Base-by-base conservation (phyloP, 257 asterid genomes). In the Agastache rugosa region DNA sequence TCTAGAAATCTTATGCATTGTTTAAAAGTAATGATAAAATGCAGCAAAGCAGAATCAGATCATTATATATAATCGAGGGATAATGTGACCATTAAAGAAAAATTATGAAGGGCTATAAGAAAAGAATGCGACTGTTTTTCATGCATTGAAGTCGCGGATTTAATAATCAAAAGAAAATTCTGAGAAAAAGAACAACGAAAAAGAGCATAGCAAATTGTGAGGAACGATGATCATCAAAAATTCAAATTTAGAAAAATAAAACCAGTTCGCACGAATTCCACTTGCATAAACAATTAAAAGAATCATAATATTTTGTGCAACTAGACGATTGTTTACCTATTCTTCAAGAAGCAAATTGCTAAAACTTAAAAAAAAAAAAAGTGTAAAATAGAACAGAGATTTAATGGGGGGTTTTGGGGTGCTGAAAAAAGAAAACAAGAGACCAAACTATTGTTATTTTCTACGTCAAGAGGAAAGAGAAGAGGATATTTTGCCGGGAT, bases 401-500 rank as follows among this genome's bases (percentile, higher is more conserved):
- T 47, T 25, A 31, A 27, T 11, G 47, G 35, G 35, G 45, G 42
- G 23, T 23, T 53, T 25, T n/a, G n/a, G 45, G 29, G 23, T 27
- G 37, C 22, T 27, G 63, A 19, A 20, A 44, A 63, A 55, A 47
- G 3, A 48, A 16, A 16, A 16, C 42, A 37, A 8, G 11, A 39
- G 68, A 77, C 60, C 66, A 41, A 63, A 45, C 3, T 71, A 22
- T 67, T 37, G 20, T 65, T 31, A 39, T 20, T 14, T 2, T 41
- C 1, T 29, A 65, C 37, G 8, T 64, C 47, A 47, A n/a, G 42
- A 1, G 25, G 16, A 5, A 64, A 65, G 68, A 29, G 39, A 25
- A 16, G 17, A 67, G 76, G 59, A 69, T 74, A 5, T 27, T 79
- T 25, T 44, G 71, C 68, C 72, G 61, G n/a, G 58, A 37, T 65